phyloP scores from a whole-genome alignment of 257 asterid genomes.

The Ehretia macrophylla region DNA sequence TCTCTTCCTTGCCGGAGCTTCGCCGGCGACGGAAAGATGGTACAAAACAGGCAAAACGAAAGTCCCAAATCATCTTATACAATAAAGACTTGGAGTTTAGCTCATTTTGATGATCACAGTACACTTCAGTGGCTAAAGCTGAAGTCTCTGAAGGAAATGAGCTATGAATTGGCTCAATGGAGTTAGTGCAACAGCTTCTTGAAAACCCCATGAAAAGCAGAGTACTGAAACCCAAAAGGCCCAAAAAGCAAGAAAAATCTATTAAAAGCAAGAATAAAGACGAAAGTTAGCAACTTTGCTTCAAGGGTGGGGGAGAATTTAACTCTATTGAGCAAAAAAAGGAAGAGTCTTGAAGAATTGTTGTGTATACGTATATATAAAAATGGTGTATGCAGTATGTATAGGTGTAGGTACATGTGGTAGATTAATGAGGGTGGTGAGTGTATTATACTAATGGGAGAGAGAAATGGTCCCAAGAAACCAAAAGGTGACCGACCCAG shows the following conservation, averaged over 20 bases:
- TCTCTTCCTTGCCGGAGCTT: conserved; percentile 32
- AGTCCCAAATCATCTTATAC: conserved; percentile 64
- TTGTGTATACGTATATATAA: conserved; percentile 23
- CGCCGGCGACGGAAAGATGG: conserved; percentile 29
- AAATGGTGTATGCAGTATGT: not conserved
- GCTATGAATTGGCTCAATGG: too few relatives aligned
- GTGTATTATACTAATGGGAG: conserved; percentile 36
- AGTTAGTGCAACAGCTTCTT: too few relatives aligned
- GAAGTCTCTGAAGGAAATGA: too few relatives aligned
- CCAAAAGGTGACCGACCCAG: conserved; percentile 24
- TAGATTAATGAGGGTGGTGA: conserved; percentile 18
- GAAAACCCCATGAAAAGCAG: conserved; percentile 52
- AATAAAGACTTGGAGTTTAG: conserved; percentile 56
- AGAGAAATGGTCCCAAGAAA: conserved; percentile 38
- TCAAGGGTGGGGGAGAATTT: conserved; percentile 44
- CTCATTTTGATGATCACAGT: conserved; percentile 33
- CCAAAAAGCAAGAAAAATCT: conserved; percentile 28
- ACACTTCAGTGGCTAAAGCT: conserved; percentile 25
- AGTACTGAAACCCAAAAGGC: conserved; percentile 42
- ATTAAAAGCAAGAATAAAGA: conserved; percentile 25
- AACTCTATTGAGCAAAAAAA: conserved; percentile 26
- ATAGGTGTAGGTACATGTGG: too few relatives aligned
- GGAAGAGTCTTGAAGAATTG: conserved; percentile 17
- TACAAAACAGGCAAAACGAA: conserved; percentile 58
- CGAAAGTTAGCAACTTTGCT: conserved; percentile 57